Conservation (phyloP, 1,139 yeast species). For the Saccharomycopsis crataegensis region DNA sequence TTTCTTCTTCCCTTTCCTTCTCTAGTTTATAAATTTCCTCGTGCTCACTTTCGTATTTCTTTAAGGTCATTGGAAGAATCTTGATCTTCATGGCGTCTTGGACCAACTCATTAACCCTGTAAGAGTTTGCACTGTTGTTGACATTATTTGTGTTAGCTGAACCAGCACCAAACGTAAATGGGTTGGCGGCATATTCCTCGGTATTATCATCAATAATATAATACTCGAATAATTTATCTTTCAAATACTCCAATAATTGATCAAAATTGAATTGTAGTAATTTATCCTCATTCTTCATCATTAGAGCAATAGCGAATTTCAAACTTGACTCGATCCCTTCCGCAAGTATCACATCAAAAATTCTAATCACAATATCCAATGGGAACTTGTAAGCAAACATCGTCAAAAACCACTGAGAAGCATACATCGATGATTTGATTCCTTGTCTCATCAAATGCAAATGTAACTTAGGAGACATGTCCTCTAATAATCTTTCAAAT, state of each 20-base stretch:
- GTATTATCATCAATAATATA: conserved; percentile 37
- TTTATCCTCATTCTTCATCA: conserved; percentile 56
- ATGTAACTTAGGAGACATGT: conserved; percentile 56
- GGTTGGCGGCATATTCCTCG: conserved; percentile 14
- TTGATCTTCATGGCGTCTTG: conserved; percentile 67
- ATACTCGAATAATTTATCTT: conserved; percentile 67
- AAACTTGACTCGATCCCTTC: conserved; percentile 84
- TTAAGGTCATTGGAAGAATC: conserved; percentile 62
- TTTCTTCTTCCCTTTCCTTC: conserved; percentile 59
- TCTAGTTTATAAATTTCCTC: conserved; percentile 66
- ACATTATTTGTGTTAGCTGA: conserved; percentile 13
- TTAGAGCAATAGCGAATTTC: conserved; percentile 71
- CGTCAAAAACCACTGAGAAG: conserved; percentile 93
- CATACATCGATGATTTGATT: conserved; percentile 86
- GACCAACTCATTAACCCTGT: conserved; percentile 69
- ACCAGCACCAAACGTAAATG: conserved; percentile 11
- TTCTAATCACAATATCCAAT: conserved; percentile 68
- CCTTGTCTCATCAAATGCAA: conserved; percentile 80
- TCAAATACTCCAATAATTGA: conserved; percentile 62
- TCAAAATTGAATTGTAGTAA: conserved; percentile 66
- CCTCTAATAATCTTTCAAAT: conserved; percentile 78
- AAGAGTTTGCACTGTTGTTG: conserved; percentile 31
- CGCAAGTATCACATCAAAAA: conserved; percentile 77
- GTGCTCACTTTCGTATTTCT: conserved; percentile 67
- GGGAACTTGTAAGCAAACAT: conserved; percentile 93